A percentile compares a stretch with the other conserved stretches of the same genome.
Conservation (phyloP, 345 rosid genomes). For the Citrus trifoliata region DNA sequence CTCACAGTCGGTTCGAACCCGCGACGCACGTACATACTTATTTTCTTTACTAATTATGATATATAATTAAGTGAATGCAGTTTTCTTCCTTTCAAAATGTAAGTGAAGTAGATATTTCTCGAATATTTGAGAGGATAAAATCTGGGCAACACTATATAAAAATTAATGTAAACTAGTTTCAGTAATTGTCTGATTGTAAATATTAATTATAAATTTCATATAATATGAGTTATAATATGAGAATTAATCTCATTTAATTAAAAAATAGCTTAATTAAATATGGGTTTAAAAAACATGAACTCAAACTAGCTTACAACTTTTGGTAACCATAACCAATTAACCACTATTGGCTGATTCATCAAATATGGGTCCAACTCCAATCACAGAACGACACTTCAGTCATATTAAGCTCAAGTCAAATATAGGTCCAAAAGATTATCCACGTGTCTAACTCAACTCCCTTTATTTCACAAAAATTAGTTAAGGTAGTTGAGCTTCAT, state of each 20-base stretch:
- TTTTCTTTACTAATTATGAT: too few relatives aligned
- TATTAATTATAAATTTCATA: too few relatives aligned
- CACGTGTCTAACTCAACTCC: constrained; percentile 10
- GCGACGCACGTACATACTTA: fast-evolving
- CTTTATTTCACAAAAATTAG: constrained; percentile 16
- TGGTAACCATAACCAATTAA: not conserved
- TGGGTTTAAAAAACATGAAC: not conserved
- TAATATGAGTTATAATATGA: too few relatives aligned
- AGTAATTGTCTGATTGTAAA: too few relatives aligned
- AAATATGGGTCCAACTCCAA: not conserved
- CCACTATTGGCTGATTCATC: not conserved
- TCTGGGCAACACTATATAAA: fast-evolving
- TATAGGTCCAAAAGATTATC: not conserved
- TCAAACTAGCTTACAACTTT: not conserved
- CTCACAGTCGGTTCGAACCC: too few relatives aligned
- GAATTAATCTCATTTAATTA: too few relatives aligned
- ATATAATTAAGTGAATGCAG: too few relatives aligned
- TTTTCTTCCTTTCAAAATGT: fast-evolving
- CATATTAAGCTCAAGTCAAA: constrained; percentile 12
- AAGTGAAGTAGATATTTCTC: fast-evolving
- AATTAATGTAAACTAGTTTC: too few relatives aligned
- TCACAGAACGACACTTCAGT: not conserved
- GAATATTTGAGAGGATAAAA: too few relatives aligned
- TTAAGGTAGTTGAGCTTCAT: constrained; percentile 55
- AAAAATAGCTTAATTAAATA: not conserved